Evolutionary conservation across 78 protist genomes (phyloP), one percentile per base, ranked within the genome.

Genomic region (Dictyostelium firmibasis): DNA sequence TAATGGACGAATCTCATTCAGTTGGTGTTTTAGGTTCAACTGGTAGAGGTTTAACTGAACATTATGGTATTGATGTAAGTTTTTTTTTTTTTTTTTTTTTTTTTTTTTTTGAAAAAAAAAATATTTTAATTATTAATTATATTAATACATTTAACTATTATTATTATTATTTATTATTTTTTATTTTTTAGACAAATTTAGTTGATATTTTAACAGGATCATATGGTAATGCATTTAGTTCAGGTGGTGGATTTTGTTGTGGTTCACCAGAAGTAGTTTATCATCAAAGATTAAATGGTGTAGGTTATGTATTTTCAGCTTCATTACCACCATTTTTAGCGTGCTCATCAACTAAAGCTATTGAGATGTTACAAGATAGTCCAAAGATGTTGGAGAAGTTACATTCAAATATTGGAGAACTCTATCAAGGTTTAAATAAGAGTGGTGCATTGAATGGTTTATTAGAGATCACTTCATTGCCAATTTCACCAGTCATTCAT

Each of bases 251-350:
- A 38, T 95, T 97, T 53, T 95, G 97, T 76, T 81, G 91, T 31
- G 98, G 98, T 57, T 3, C 79, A 11, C 25, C 69, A 9, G 60
- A 14, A 9, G 91, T 91, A 6, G 94, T 97, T 3, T 79, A 91
- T 35, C 88, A 86, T 53, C 99, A 99, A 96, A 89, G 98, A 35
- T 95, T 99, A 31, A 67, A 94, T 43, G 97, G 98, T 50, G 53
- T 95, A 1, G 99, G 99, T 20, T 99, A 98, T 84, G 87, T 87
- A 82, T 99, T 96, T 96, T 95, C 98, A 0, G 99, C 99, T 7
- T 97, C 99, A 14, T 67, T 96, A 8, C 99, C 99, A 13, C 97
- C 99, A 11, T 87, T 70, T 74, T 35, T 96, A 6, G 91, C 98
- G 25, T 20, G 77, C 8, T 92, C 97, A 1, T 95, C 99, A 14